These are phyloP conservation scores for Apiospora hydei DNA, from an alignment of 2,329 filamentous ascomycete species.

Conservation along the genomic window DNA sequence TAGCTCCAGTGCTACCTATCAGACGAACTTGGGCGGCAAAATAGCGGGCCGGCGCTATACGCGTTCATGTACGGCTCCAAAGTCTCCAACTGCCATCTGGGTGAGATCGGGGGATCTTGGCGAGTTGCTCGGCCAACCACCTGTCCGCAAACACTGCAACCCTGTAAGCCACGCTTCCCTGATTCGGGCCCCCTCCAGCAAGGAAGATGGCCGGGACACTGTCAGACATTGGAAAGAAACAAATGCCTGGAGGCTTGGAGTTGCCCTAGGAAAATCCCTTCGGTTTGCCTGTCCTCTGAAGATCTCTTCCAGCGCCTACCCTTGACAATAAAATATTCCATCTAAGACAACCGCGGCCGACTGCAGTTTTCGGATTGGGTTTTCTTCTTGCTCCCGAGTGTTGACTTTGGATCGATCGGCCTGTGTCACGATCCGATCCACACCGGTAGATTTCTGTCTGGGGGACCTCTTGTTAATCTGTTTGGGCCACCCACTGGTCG, in stretches of 20 bases:
- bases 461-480: background rate
- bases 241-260: background rate
- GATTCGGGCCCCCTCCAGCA: background rate
- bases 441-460: background rate
- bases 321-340: background rate
- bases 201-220: background rate
- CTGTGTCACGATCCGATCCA: constrained; percentile 18
- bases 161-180: constrained; percentile 13
- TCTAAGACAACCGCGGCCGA: constrained; percentile 6
- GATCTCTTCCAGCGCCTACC: background rate
- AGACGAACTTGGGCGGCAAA: background rate
- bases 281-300: background rate
- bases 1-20: no score
- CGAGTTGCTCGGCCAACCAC: constrained; percentile 3
- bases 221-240: constrained; percentile 14
- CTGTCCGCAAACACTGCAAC: constrained; percentile 5
- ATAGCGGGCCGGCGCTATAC: background rate
- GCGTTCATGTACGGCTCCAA: background rate
- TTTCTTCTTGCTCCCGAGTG: constrained; percentile 9
- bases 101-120: background rate
- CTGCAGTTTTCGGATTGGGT: background rate
- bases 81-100: background rate
- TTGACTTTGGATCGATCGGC: constrained; percentile 7
- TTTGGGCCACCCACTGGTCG: constrained; percentile 4
- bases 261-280: background rate